Evolutionary conservation across 306 rosid species (phyloP).

Genomic region (Ceratonia siliqua): DNA sequence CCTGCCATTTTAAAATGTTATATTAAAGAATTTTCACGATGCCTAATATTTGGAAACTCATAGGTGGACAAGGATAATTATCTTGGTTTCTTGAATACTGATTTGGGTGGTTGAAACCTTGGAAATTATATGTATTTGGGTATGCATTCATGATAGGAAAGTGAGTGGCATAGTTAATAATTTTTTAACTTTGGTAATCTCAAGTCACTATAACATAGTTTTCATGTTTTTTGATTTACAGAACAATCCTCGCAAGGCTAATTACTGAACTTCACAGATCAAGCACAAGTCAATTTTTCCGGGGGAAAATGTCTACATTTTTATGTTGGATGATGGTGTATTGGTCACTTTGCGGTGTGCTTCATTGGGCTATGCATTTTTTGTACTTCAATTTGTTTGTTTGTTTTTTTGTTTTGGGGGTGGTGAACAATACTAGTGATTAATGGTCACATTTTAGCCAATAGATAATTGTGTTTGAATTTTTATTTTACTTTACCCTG

Average conservation of each 20-base stretch:
- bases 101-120: too few species aligned
- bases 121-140: too few species aligned
- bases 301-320: background rate
- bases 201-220: background rate
- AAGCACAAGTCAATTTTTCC: constrained; percentile 11
- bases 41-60: too few species aligned
- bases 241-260: constrained; percentile 93
- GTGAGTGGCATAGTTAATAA: too few species aligned
- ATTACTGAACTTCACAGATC: constrained; percentile 53
- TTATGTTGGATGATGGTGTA: constrained; percentile 5
- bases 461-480: constrained; percentile 1
- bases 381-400: background rate
- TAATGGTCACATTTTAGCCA: background rate
- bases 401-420: background rate
- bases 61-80: too few species aligned
- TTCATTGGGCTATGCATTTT: background rate
- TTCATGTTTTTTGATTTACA: constrained; percentile 35
- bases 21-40: too few species aligned
- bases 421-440: background rate
- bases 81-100: too few species aligned
- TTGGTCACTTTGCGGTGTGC: constrained; percentile 25
- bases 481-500: background rate
- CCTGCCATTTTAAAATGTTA: too few species aligned
- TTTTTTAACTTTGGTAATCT: background rate
- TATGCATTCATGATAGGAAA: too few species aligned